Percentiles rank a stretch among this genome's conserved stretches.
Conservation (phyloP, 495 filamentous ascomycete genomes). For the Lasiosphaeriaceae sp. region DNA sequence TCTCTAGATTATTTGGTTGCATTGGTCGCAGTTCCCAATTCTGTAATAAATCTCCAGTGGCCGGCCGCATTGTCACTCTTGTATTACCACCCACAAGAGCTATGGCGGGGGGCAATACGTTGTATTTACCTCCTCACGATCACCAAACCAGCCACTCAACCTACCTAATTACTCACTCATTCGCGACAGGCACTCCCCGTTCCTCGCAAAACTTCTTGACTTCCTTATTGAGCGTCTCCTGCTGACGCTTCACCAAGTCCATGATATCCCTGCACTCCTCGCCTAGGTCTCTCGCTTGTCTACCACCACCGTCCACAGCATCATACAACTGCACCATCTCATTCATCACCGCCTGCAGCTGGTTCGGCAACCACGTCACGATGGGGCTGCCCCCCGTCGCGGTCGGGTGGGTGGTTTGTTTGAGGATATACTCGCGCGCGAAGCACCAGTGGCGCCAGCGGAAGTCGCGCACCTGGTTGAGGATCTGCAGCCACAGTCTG, state of each 20-base stretch:
- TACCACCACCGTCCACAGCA: slow-evolving; percentile 39
- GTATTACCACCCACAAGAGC: too few species aligned
- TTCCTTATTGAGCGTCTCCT: slow-evolving; percentile 67
- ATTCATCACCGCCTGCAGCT: slow-evolving; percentile 70
- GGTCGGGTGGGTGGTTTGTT: slow-evolving; percentile 74
- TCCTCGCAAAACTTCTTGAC: slow-evolving; percentile 77
- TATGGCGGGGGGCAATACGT: too few species aligned
- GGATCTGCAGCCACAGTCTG: slow-evolving; percentile 60
- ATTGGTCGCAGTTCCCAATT: too few species aligned
- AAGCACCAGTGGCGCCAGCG: slow-evolving; percentile 94
- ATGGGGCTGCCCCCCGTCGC: slow-evolving; percentile 91
- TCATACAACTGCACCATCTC: slow-evolving; percentile 66
- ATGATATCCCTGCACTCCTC: slow-evolving; percentile 56
- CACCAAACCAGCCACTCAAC: too few species aligned
- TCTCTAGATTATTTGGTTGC: too few species aligned
- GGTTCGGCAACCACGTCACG: slow-evolving; percentile 86
- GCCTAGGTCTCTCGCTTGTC: slow-evolving; percentile 26
- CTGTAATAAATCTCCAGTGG: too few species aligned
- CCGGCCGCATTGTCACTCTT: too few species aligned
- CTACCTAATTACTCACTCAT: too few species aligned
- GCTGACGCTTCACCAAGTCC: slow-evolving; percentile 65
- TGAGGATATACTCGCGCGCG: slow-evolving; percentile 89
- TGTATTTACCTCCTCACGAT: too few species aligned
- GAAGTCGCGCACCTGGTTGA: slow-evolving; percentile 87
- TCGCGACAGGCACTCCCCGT: slow-evolving; percentile 35